Percentiles rank a stretch among this genome's conserved stretches.
phyloP scores from a whole-genome alignment of 768 basidiomycete species.

The Hebeloma cylindrosporum region DNA sequence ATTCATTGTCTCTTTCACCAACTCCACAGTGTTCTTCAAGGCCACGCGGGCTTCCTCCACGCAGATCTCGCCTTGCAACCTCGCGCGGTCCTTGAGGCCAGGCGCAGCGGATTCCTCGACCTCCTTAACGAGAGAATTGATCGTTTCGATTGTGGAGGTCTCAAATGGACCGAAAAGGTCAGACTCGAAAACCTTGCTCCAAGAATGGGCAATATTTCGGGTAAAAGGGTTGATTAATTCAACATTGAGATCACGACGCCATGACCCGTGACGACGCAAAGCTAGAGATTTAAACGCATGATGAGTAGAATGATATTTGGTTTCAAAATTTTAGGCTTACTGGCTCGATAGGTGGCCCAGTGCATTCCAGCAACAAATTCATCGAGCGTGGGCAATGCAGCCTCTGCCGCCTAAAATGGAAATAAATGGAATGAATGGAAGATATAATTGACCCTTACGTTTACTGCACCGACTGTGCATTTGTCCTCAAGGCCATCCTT shows the following conservation, averaged over 20 bases:
- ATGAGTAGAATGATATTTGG: neutral
- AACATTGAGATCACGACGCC: conserved; percentile 58
- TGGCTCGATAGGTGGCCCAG: conserved; percentile 60
- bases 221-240: conserved; percentile 60
- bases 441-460: conserved; percentile 34
- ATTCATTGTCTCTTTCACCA: conserved; percentile 50
- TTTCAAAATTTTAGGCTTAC: conserved; percentile 33
- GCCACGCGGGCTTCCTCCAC: conserved; percentile 52
- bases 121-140: conserved; percentile 48
- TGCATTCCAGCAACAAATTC: conserved; percentile 55
- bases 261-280: conserved; percentile 54
- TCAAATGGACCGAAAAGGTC: conserved; percentile 55
- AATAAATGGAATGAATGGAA: conserved; percentile 6
- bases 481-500: conserved; percentile 59
- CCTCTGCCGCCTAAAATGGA: conserved; percentile 39
- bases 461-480: conserved; percentile 49
- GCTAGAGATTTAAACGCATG: conserved; percentile 28
- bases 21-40: conserved; percentile 45
- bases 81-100: conserved; percentile 53
- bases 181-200: conserved; percentile 60
- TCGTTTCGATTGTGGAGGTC: conserved; percentile 31
- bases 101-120: conserved; percentile 50
- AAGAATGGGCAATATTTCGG: conserved; percentile 54
- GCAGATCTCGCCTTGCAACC: conserved; percentile 50
- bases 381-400: conserved; percentile 48